phyloP scores from a whole-genome alignment of 495 filamentous ascomycete genomes.

The Lineolata rhizophorae region DNA sequence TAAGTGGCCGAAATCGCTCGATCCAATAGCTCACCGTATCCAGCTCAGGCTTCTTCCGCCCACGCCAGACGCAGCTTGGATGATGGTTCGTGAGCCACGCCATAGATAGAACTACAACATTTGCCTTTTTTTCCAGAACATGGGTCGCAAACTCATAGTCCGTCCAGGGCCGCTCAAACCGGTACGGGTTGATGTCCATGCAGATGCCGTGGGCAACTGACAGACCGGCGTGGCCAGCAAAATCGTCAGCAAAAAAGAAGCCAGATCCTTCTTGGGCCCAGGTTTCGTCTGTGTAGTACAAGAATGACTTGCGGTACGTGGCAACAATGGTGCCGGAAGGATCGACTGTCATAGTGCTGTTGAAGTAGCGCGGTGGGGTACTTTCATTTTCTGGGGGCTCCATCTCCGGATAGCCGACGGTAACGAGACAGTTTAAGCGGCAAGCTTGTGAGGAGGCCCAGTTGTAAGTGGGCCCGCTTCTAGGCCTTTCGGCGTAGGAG shows the following conservation, averaged over 20 bases:
- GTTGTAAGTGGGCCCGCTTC: constrained; percentile 44
- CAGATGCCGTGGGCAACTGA: constrained; percentile 71
- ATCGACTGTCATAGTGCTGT: constrained; percentile 64
- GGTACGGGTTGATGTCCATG: constrained; percentile 68
- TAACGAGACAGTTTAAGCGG: constrained; percentile 57
- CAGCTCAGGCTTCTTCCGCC: constrained; percentile 40
- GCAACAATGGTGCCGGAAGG: constrained; percentile 44
- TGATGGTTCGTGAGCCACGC: constrained; percentile 51
- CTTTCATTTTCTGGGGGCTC: background rate
- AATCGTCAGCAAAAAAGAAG: background rate
- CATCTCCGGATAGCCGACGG: constrained; percentile 71
- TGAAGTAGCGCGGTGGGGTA: constrained; percentile 30
- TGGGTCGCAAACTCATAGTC: constrained; percentile 75
- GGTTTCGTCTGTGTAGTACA: constrained; percentile 80
- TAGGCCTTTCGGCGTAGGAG: constrained; percentile 61
- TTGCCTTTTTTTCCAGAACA: constrained; percentile 38
- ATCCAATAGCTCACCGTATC: constrained; percentile 81
- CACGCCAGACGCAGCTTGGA: constrained; percentile 23
- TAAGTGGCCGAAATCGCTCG: constrained; percentile 54
- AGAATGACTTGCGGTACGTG: constrained; percentile 75
- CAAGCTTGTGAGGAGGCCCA: constrained; percentile 64
- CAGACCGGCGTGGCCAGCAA: background rate
- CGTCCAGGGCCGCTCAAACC: constrained; percentile 53
- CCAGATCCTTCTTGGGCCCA: constrained; percentile 64
- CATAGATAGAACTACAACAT: constrained; percentile 66